Base-by-base conservation (phyloP, 225 moss, liverwort and hornwort genomes). In the Lunularia cruciata region DNA sequence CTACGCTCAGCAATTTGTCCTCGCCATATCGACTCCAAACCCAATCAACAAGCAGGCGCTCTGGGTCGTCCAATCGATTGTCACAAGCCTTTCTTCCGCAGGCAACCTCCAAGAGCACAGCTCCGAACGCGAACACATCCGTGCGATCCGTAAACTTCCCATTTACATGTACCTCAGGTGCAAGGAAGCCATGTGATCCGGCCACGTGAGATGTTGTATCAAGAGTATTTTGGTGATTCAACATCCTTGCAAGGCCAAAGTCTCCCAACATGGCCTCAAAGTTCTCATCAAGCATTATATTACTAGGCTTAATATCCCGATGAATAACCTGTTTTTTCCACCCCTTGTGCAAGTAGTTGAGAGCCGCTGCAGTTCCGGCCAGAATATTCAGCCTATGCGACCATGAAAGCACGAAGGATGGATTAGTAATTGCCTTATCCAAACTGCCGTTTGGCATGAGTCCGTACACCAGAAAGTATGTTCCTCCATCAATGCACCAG, bases 241-340 rank as follows among this genome's bases (percentile, higher is more conserved):
- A 78, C 72, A 71, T 84, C 63, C 81, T 76, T 27, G 84, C 83
- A 63, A 86, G 81, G 70, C 86, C 86, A 46, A 86, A 86, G 72
- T 86, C 86, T 35, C 83, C 80, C 26, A 86, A 77, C 79, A 84
- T 86, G 16, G 86, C 78, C 26, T 86, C 80, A 39, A 84, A 81
- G 55, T 76, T 72, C 65, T 73, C 74, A 62, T 86, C 86, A 63
- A 86, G 76, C 67, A 86, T 64, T 36, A 86, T 82, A 67, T 86
- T 86, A 31, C 58, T 59, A 7, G 66, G 45, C 37, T 25, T 67
- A 46, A 66, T 63, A 69, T 69, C 49, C 51, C 57, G 34, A 60
- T 75, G 75, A 16, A 75, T 25, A 10, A 75, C 68, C 18, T 49
- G n/a, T 60, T 69, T 57, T 34, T 57, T 25, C 59, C 68, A 75